Evolutionary conservation across 2,329 filamentous ascomycete species (phyloP), one percentile per base, ranked within the genome.

Genomic region (Fusarium nisikadoi): DNA sequence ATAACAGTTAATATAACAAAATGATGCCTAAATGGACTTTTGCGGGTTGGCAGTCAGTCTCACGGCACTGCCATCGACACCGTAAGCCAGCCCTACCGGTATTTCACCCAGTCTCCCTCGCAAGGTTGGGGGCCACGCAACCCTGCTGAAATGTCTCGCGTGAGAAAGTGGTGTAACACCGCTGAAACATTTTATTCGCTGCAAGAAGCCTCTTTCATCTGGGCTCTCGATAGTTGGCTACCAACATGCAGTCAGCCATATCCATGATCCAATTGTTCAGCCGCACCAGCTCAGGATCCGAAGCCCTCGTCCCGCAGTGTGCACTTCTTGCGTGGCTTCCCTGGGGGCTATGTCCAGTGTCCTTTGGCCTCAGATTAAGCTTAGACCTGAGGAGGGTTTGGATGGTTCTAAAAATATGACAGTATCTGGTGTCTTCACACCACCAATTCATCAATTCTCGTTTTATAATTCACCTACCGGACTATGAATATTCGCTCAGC

Each of bases 241-340:
- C 23, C 16, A 5, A 13, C 20, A 65, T 64, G 49, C 36, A 49
- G 59, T 43, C 60, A 57, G 42, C 47, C 14, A 41, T 60, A 25
- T 11, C 9, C 19, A 8, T 17, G 35, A n/a, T 13, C 59, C 25
- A 42, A 38, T 38, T 3, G 14, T 38, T 38, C 36, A 49, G 42
- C 36, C 25, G 19, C 12, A 36, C 9, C 29, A 20, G 35, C 41
- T 25, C 19, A 35, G 23, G 1, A 42, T 43, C 35, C 23, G 23
- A 39, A 43, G 38, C 6, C 29, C 25, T 14, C 4, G 12, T 19
- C 35, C 17, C 12, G 13, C 14, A n/a, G 14, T 17, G 16, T 39
- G 16, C 14, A 20, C 16, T 35, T 33, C n/a, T 62, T 62, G n/a
- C 10, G 23, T 41, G 33, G 27, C 39, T 35, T n/a, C 29, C 9